Percentiles rank a stretch among this genome's conserved stretches.
These are phyloP conservation scores for Xylaria bambusicola DNA, from an alignment of 495 filamentous ascomycete species.

Conservation along the genomic window DNA sequence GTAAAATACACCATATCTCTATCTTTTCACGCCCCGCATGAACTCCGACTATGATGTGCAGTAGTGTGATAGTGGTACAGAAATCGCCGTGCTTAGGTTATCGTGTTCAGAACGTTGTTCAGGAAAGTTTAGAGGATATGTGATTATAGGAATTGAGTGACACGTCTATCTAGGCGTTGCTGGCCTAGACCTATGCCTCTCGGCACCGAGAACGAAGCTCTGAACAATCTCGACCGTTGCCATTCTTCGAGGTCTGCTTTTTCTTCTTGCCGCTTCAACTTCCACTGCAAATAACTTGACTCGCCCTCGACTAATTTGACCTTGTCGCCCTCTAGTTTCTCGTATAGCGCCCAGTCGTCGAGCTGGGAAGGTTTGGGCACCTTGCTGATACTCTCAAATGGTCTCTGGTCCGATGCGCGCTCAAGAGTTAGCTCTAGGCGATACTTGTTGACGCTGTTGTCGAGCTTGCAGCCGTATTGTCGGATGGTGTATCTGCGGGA, in stretches of 20 bases:
- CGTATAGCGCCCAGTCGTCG: slow-evolving; percentile 49
- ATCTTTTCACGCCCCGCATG: neutral
- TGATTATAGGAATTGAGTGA: neutral
- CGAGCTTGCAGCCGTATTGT: slow-evolving; percentile 41
- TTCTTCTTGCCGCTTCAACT: slow-evolving; percentile 28
- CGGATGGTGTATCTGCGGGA: slow-evolving; percentile 30
- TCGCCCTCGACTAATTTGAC: slow-evolving; percentile 28
- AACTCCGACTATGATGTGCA: neutral
- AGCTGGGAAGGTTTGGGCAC: slow-evolving; percentile 48
- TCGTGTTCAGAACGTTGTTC: neutral
- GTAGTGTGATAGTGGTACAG: neutral
- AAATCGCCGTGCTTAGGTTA: neutral
- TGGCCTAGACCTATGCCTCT: neutral
- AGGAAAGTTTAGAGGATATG: neutral
- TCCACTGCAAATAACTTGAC: slow-evolving; percentile 31
- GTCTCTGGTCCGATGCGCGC: slow-evolving; percentile 29
- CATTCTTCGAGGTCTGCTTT: slow-evolving; percentile 29
- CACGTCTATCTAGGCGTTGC: neutral
- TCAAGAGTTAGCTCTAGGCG: slow-evolving; percentile 40
- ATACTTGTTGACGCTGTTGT: slow-evolving; percentile 31
- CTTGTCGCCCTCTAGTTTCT: slow-evolving; percentile 41
- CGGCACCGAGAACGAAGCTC: slow-evolving; percentile 21
- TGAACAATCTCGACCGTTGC: slow-evolving; percentile 28
- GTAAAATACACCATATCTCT: neutral
- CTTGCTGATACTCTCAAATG: slow-evolving; percentile 32